Conservation (phyloP, 2,329 filamentous ascomycete species). For the Proliferodiscus dingleyae region DNA sequence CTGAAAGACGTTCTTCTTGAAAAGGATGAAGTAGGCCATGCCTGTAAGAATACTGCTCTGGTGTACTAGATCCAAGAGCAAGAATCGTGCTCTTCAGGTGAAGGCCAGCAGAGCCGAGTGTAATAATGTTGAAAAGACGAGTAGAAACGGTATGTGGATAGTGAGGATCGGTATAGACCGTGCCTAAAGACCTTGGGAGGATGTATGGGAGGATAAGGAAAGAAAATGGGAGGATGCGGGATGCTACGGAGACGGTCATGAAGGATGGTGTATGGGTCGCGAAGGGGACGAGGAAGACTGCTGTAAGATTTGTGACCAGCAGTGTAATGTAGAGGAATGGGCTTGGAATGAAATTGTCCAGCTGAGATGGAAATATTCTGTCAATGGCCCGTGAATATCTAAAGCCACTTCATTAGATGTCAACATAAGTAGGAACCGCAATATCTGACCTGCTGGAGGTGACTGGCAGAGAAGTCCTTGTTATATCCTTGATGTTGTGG, state of each 20-base stretch:
- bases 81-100: slow-evolving; percentile 41
- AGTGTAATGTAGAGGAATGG: slow-evolving; percentile 33
- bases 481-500: slow-evolving; percentile 26
- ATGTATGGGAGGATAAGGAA: slow-evolving; percentile 43
- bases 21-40: slow-evolving; percentile 44
- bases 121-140: slow-evolving; percentile 44
- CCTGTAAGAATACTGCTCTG: slow-evolving; percentile 43
- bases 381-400: slow-evolving; percentile 32
- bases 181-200: slow-evolving; percentile 47
- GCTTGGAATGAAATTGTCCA: slow-evolving; percentile 40
- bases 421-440: background rate
- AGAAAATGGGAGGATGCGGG: slow-evolving; percentile 38
- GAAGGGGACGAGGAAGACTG: slow-evolving; percentile 37
- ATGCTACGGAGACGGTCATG: slow-evolving; percentile 29
- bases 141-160: slow-evolving; percentile 38
- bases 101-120: slow-evolving; percentile 39
- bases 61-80: slow-evolving; percentile 43
- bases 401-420: slow-evolving; percentile 1
- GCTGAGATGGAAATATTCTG: slow-evolving; percentile 37
- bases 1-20: slow-evolving; percentile 40
- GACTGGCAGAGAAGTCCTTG: slow-evolving; percentile 14
- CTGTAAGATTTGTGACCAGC: slow-evolving; percentile 33
- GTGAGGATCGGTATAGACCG: slow-evolving; percentile 36
- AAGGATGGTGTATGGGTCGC: slow-evolving; percentile 39
- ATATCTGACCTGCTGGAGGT: slow-evolving; percentile 18